Evolutionary conservation across 352 stramenopile genomes (phyloP).

Genomic region (Paralagenidium karlingii): DNA sequence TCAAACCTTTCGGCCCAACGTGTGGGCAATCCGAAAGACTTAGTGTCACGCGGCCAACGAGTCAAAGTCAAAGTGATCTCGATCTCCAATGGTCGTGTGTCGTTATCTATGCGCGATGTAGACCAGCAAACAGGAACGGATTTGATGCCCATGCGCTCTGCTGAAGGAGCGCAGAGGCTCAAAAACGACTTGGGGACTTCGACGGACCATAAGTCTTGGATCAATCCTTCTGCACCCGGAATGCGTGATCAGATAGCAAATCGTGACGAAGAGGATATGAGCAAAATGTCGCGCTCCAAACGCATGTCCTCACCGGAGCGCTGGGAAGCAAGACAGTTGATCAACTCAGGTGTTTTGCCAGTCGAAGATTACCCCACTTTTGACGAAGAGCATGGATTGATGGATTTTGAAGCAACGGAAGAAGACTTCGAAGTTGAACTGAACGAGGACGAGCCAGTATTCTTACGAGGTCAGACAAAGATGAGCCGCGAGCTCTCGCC

Average conservation of each 20-base stretch:
- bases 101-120: slow-evolving; percentile 94
- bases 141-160: slow-evolving; percentile 87
- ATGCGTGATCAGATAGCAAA: slow-evolving; percentile 64
- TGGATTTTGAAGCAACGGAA: slow-evolving; percentile 71
- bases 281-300: slow-evolving; percentile 63
- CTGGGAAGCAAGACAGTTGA: slow-evolving; percentile 96
- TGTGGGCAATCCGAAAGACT: slow-evolving; percentile 79
- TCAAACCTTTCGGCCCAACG: slow-evolving; percentile 85
- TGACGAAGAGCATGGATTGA: slow-evolving; percentile 88
- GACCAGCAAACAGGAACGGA: slow-evolving; percentile 93
- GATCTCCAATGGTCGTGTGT: slow-evolving; percentile 80
- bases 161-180: slow-evolving; percentile 32
- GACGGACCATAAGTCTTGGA: slow-evolving; percentile 58
- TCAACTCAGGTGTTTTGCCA: slow-evolving; percentile 95
- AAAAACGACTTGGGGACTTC: slow-evolving; percentile 25
- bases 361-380: slow-evolving; percentile 97
- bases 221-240: slow-evolving; percentile 74
- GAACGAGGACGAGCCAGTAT: slow-evolving; percentile 95
- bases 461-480: slow-evolving; percentile 93
- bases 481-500: slow-evolving; percentile 86
- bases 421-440: slow-evolving; percentile 92
- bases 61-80: slow-evolving; percentile 98
- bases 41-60: slow-evolving; percentile 75
- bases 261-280: slow-evolving; percentile 32
- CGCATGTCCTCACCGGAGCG: slow-evolving; percentile 93